Evolutionary conservation across 345 rosid genomes (phyloP).

Genomic region (Balakata baccata): DNA sequence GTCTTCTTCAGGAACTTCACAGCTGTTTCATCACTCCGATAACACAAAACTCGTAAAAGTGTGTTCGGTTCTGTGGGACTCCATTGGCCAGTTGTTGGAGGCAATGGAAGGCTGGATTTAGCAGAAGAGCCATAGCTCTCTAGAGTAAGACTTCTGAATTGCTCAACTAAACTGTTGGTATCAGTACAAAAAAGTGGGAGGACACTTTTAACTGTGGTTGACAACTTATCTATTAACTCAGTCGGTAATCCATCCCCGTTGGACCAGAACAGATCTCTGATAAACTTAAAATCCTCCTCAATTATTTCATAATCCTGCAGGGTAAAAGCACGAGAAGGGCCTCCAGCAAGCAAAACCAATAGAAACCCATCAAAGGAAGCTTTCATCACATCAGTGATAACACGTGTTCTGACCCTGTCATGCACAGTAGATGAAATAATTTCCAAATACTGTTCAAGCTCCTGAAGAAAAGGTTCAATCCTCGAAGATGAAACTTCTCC

Average conservation of each 20-base stretch:
- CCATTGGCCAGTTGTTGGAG: constrained; percentile 34
- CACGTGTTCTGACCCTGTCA: constrained; percentile 78
- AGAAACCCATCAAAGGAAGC: constrained; percentile 90
- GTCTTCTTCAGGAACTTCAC: constrained; percentile 28
- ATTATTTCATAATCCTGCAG: constrained; percentile 66
- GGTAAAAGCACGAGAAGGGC: constrained; percentile 81
- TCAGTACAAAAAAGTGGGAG: constrained; percentile 73
- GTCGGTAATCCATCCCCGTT: constrained; percentile 88
- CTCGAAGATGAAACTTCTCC: constrained; percentile 79
- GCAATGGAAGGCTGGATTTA: constrained; percentile 54
- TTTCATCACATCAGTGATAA: constrained; percentile 75
- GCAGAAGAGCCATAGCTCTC: constrained; percentile 59
- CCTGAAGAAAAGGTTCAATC: constrained; percentile 72
- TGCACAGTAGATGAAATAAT: constrained; percentile 68
- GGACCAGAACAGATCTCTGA: constrained; percentile 88
- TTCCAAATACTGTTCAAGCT: constrained; percentile 61
- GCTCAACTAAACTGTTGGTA: constrained; percentile 69
- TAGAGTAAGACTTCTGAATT: constrained; percentile 53
- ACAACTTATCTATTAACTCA: constrained; percentile 69
- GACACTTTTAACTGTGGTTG: constrained; percentile 54
- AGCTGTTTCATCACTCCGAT: constrained; percentile 26
- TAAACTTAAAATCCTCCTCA: constrained; percentile 79
- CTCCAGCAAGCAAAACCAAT: constrained; percentile 89
- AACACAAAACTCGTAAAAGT: constrained; percentile 27
- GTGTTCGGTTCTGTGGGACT: constrained; percentile 28